Percentiles rank a stretch among this genome's conserved stretches.
These are phyloP conservation scores for Pythium volutum DNA, from an alignment of 352 stramenopile genomes.

Conservation along the genomic window DNA sequence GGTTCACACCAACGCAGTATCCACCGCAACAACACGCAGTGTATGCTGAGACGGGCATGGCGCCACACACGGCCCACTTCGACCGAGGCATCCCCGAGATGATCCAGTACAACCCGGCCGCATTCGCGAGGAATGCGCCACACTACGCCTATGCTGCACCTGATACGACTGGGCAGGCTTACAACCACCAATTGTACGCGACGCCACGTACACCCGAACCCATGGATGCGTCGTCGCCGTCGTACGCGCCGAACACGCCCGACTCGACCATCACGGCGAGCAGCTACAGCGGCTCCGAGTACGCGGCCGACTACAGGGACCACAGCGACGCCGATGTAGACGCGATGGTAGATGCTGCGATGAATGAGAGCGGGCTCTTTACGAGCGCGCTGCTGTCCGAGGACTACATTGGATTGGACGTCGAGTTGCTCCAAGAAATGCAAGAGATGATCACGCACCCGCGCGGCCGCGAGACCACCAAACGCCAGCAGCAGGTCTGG, in stretches of 20 bases:
- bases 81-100: too few relatives aligned
- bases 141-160: too few relatives aligned
- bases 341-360: background rate
- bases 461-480: background rate
- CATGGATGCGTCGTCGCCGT: background rate
- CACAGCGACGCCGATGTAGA: conserved; percentile 1
- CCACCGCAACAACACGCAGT: too few relatives aligned
- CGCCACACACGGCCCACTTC: too few relatives aligned
- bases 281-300: background rate
- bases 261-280: conserved; percentile 4
- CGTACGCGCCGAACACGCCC: conserved; percentile 3
- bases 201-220: background rate
- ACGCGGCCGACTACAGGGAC: background rate
- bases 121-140: too few relatives aligned
- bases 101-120: too few relatives aligned
- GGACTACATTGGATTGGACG: background rate
- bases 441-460: background rate
- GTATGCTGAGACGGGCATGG: too few relatives aligned
- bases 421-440: conserved; percentile 1
- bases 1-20: too few relatives aligned
- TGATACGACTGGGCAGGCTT: too few relatives aligned
- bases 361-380: background rate
- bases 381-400: background rate
- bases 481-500: too few relatives aligned
- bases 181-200: too few relatives aligned